Percentiles rank a stretch among this genome's conserved stretches.
These are phyloP conservation scores for Nigrospora sphaerica DNA, from an alignment of 2,329 filamentous ascomycete species.

Conservation along the genomic window DNA sequence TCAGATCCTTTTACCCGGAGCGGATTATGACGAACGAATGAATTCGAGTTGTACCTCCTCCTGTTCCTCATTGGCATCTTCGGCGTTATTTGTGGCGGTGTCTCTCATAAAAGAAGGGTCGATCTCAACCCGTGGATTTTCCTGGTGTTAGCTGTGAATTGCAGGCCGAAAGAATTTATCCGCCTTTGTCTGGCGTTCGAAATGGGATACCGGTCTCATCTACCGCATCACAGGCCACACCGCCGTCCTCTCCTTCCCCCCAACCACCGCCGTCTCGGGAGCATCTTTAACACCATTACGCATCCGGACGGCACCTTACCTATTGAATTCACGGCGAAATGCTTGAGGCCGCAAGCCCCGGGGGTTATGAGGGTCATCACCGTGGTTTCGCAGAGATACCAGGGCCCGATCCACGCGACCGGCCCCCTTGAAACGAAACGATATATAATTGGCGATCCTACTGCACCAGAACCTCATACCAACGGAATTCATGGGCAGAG, in stretches of 20 bases:
- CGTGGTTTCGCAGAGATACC: no score
- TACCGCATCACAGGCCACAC: constrained; percentile 5
- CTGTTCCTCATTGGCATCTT: constrained; percentile 22
- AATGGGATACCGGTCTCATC: neutral
- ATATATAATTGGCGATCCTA: no score
- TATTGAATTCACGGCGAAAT: no score
- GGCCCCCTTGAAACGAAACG: no score
- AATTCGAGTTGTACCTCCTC: constrained; percentile 21
- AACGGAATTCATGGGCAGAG: no score
- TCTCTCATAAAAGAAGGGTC: constrained; percentile 22
- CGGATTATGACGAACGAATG: constrained; percentile 24
- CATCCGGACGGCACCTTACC: no score
- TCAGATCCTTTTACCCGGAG: constrained; percentile 10
- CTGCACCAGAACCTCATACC: no score
- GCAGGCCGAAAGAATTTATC: constrained; percentile 17
- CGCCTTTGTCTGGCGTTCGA: constrained; percentile 3
- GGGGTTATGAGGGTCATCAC: no score
- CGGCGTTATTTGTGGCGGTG: constrained; percentile 25
- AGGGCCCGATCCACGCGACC: no score
- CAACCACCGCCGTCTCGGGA: neutral
- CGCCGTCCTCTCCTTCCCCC: constrained; percentile 22
- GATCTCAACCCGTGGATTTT: constrained; percentile 19
- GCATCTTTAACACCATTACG: no score
- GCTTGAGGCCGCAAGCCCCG: no score
- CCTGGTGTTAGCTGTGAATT: constrained; percentile 22